Evolutionary conservation across 331 rosid genomes (phyloP).

Genomic region (Telfairia occidentalis): DNA sequence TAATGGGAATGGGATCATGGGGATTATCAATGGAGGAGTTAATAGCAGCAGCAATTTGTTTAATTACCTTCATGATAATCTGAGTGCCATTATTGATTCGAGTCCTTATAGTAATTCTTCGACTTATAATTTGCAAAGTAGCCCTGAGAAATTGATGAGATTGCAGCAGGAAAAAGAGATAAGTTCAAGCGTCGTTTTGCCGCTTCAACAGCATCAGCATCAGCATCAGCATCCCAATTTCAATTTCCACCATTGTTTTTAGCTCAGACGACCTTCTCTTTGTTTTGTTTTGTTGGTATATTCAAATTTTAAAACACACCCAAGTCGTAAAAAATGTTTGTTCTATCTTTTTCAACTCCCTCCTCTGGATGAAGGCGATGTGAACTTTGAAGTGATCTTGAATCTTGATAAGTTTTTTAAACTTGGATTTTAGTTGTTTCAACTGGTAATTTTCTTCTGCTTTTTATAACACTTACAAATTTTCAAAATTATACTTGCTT

Average conservation of each 20-base stretch:
- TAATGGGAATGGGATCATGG: conserved; percentile 16
- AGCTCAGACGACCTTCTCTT: background rate
- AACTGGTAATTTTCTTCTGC: background rate
- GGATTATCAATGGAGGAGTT: conserved; percentile 6
- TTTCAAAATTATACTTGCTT: too few relatives aligned
- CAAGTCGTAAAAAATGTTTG: background rate
- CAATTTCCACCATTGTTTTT: background rate
- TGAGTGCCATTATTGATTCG: conserved; percentile 28
- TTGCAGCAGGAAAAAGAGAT: conserved; percentile 25
- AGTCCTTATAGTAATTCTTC: conserved; percentile 26
- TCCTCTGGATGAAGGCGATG: background rate
- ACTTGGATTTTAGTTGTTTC: background rate
- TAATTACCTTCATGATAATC: conserved; percentile 20
- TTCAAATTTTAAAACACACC: too few relatives aligned
- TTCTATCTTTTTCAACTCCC: background rate
- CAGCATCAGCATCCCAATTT: conserved; percentile 6
- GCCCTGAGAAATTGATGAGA: conserved; percentile 16
- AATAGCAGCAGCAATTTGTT: conserved; percentile 7
- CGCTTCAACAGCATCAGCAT: conserved; percentile 21
- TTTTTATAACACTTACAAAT: too few relatives aligned
- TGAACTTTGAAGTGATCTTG: background rate
- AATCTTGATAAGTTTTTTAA: background rate
- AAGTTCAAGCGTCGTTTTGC: conserved; percentile 18
- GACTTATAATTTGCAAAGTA: conserved; percentile 19
- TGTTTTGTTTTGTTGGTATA: too few relatives aligned